Evolutionary conservation across 106 monocot genomes (phyloP), one percentile per base, ranked within the genome.

Genomic region (Allium fistulosum): DNA sequence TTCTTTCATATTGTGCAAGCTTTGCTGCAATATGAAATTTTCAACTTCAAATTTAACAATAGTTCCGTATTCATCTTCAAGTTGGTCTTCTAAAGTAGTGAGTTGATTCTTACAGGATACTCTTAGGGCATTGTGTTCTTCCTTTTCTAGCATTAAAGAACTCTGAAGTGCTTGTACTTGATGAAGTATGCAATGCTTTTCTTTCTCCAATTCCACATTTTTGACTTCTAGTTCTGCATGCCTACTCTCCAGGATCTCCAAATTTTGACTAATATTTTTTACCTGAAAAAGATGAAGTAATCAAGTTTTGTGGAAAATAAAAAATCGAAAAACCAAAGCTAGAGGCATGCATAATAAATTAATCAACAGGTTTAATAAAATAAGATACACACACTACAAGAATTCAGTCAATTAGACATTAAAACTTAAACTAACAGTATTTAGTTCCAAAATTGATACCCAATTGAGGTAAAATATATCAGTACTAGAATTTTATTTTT

Each of bases 1-100:
- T 17, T 85, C 85, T 60, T 76, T 78, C 65, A 83, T 65, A 58
- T 99, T 89, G 80, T 18, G 53, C 27, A 87, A 61, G 70, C 70
- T 65, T 65, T 67, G 76, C 57, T 80, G 78, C 59, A 90, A 72
- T 45, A 99, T 76, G 53, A 87, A 80, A 48, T 50, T 72, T 46
- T 81, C 79, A 53, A 87, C 62, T 49, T 80, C 61, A 51, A 63
- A 62, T 73, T 75, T 61, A 17, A 93, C 51, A n/a, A 69, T 17
- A 68, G 87, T 81, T 12, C 47, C 17, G 56, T 81, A 77, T 71
- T 83, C 78, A 0, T 57, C 59, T 72, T 84, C 77, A 48, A 92
- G 73, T 60, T 78, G 50, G 62, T 77, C 62, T 48, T 61, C 64
- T 49, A 87, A 67, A 51, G 12, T 11, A 50, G 48, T 51, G 1